A percentile compares a stretch with the other conserved stretches of the same genome.
Conservation (phyloP, 2,329 filamentous ascomycete genomes). For the Calonectria pauciramosa region DNA sequence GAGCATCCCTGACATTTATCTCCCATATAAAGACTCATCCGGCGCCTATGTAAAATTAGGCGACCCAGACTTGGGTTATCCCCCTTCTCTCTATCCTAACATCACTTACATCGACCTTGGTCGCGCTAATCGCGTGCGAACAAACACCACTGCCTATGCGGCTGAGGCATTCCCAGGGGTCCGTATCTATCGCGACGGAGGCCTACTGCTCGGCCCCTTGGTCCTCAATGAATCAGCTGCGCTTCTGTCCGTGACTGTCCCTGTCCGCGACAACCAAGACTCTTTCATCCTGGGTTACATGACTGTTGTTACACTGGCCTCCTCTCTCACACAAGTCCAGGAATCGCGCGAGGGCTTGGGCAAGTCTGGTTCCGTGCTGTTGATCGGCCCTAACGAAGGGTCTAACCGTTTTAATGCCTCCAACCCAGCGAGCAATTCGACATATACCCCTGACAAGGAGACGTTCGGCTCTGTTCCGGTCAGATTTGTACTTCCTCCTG, state of each 20-base stretch:
- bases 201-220: conserved; percentile 83
- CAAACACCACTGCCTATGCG: conserved; percentile 56
- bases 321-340: conserved; percentile 73
- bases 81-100: conserved; percentile 81
- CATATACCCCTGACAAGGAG: conserved; percentile 54
- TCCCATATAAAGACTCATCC: conserved; percentile 73
- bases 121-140: conserved; percentile 55
- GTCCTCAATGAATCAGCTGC: conserved; percentile 80
- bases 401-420: conserved; percentile 74
- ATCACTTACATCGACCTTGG: conserved; percentile 73
- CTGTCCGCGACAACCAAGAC: conserved; percentile 75
- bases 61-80: conserved; percentile 75
- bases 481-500: conserved; percentile 73
- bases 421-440: conserved; percentile 61
- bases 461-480: conserved; percentile 61
- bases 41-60: conserved; percentile 73
- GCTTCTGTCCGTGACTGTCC: conserved; percentile 84
- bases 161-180: conserved; percentile 66
- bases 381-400: conserved; percentile 76
- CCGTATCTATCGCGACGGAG: conserved; percentile 63
- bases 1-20: conserved; percentile 62
- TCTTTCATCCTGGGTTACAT: conserved; percentile 84
- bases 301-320: conserved; percentile 81
- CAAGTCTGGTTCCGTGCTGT: conserved; percentile 75
- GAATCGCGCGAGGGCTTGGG: conserved; percentile 78